Base-by-base conservation (phyloP, 169 alveolate genomes). In the Babesia sp. region DNA sequence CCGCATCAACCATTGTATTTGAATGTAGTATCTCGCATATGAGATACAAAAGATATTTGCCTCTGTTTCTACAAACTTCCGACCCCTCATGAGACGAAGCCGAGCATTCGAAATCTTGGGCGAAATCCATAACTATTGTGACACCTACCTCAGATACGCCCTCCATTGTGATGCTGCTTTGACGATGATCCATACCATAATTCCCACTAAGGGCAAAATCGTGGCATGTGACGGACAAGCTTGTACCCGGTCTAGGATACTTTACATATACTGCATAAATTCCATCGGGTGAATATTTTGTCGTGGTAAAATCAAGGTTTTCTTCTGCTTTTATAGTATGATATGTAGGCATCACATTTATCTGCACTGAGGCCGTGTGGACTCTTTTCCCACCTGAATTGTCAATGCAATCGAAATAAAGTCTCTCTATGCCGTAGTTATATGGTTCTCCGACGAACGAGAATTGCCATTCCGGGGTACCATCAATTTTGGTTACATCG, bases 331-430 rank as follows among this genome's bases (percentile, higher is more conserved):
- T 22, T 3, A 28, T 48, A 9, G 2, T 0, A 5, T 64, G 9
- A 31, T 28, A 29, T 9, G 7, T n/a, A 3, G 74, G 74, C 74
- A 64, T 64, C 31, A 64, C n/a, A 34, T 64, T 64, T 0, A 64
- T 16, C 24, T 64, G 4, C 14, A 64, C 4, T 3, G 64, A 34
- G 8, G 64, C 61, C 8, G 28, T 33, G 3, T 9, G 63, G 5
- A 36, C 7, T 31, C n/a, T 31, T 1, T 2, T 28, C 2, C 9
- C 46, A 5, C 20, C 33, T 3, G 8, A 2, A 0, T 8, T 24
- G 3, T 44, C n/a, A 3, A 41, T 45, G 24, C 74, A 64, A 22
- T 64, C 74, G 34, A 64, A 64, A 36, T 29, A 64, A 3, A 64
- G 12, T 34, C 63, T 64, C 48, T 64, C 61, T 7, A 64, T 64